These are phyloP conservation scores for Coemansia sp. DNA, from an alignment of 192 early-diverging fungal species.

Conservation along the genomic window DNA sequence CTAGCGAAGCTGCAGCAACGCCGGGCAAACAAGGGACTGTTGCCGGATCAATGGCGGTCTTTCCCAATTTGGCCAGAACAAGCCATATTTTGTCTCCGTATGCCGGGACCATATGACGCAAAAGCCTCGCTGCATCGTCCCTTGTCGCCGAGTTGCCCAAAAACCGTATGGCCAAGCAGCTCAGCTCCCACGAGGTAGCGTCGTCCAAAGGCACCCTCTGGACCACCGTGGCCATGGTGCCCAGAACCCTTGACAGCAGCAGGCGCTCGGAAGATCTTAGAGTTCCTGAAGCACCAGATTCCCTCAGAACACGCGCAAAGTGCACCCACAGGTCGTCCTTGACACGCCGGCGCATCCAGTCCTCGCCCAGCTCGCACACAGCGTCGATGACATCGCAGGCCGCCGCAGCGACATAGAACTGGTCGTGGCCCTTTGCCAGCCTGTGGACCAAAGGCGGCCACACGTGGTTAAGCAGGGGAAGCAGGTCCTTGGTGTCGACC, in stretches of 20 bases:
- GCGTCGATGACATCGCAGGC: conserved; percentile 40
- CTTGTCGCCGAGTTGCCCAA: conserved; percentile 9
- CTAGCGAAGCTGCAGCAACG: neutral
- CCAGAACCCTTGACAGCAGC: conserved; percentile 16
- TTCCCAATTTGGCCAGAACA: conserved; percentile 27
- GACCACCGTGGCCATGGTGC: conserved; percentile 32
- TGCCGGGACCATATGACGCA: conserved; percentile 29
- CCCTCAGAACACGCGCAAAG: conserved; percentile 11
- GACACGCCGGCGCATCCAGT: conserved; percentile 45
- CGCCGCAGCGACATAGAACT: conserved; percentile 27
- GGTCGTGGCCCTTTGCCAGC: conserved; percentile 14
- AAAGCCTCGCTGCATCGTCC: conserved; percentile 12
- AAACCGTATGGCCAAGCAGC: conserved; percentile 14
- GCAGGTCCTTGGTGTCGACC: conserved; percentile 23
- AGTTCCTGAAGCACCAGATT: neutral
- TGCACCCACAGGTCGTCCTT: conserved; percentile 42
- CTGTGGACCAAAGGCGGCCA: conserved; percentile 38
- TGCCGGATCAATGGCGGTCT: neutral
- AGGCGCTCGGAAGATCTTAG: conserved; percentile 11
- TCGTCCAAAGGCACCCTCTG: conserved; percentile 33
- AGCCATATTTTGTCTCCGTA: conserved; percentile 50
- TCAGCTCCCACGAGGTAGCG: conserved; percentile 22
- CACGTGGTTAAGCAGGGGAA: conserved; percentile 42
- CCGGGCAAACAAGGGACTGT: neutral
- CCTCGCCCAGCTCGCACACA: conserved; percentile 26